Base-by-base conservation (phyloP, 2,329 filamentous ascomycete species). In the Pseudogymnoascus verrucosus region DNA sequence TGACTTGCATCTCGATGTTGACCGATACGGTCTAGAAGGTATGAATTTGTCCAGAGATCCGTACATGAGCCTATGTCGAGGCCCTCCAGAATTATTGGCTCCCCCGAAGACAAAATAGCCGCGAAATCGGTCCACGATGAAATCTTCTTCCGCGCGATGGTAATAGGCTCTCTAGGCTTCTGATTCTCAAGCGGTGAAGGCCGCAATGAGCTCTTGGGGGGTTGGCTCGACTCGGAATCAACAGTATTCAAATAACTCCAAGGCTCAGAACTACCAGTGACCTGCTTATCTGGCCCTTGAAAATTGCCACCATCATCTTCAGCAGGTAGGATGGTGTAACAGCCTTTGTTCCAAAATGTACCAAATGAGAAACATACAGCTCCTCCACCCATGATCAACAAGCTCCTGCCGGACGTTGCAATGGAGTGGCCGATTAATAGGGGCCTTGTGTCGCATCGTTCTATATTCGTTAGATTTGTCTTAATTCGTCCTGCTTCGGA, bases 331-430 rank as follows among this genome's bases (percentile, higher is more conserved):
- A 70, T 23, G 4, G 68, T 71, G 62, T 69, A 73, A 60, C 66
- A 70, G 1, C 84, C 84, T 34, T 80, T 79, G 61, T 92, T 93
- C 90, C 90, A 96, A 70, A 85, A 92, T 5, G 89, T 90, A 1
- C 92, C 92, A 82, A 96, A 96, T 0, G 90, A 92, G 77, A 96
- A 96, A 73, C 91, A 96, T 7, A 91, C 90, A 14, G 89, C 91
- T 39, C 91, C 93, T 14, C 93, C 93, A 1, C 91, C 91, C 59
- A 89, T 74, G 6, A 96, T 76, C 8, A 90, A 70, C 2, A 92
- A 69, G 31, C 79, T 76, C 44, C 77, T 70, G 28, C 76, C 76
- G 0, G 81, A 75, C 28, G 77, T 71, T 12, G 82, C 74, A 6
- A 82, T 78, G 4, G 86, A 86, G 63, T 86, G 82, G 1, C 93